A percentile compares a stretch with the other conserved stretches of the same genome.
Evolutionary conservation across 768 basidiomycete genomes (phyloP).

Genomic region (Trametes sanguinea): DNA sequence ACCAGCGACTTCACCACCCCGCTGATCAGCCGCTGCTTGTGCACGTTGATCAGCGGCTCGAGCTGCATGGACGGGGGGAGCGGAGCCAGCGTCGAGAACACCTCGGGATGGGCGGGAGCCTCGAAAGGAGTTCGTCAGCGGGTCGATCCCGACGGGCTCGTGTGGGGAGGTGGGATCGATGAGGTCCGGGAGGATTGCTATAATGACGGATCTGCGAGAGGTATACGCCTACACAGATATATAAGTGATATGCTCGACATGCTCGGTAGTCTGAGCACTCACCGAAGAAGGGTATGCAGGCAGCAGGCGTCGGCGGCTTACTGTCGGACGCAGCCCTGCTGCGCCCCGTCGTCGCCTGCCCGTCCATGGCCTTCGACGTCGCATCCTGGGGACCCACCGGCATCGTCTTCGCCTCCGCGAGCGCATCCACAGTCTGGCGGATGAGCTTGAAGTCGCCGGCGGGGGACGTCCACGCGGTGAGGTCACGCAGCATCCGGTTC

Average conservation of each 20-base stretch:
- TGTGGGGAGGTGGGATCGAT: conserved; percentile 83
- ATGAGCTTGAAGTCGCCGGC: conserved; percentile 76
- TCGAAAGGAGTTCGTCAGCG: conserved; percentile 63
- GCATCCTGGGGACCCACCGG: conserved; percentile 55
- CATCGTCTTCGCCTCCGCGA: conserved; percentile 66
- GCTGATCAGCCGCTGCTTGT: conserved; percentile 84
- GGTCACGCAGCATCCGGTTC: conserved; percentile 67
- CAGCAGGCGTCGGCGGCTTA: conserved; percentile 45
- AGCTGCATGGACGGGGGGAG: conserved; percentile 78
- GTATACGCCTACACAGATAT: too few species aligned
- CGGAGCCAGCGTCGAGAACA: conserved; percentile 70
- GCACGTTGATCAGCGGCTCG: conserved; percentile 85
- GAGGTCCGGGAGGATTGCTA: conserved; percentile 70
- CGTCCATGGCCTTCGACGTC: conserved; percentile 49
- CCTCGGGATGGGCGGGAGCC: conserved; percentile 73
- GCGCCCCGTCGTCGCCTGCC: conserved; percentile 35
- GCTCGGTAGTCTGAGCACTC: conserved; percentile 16
- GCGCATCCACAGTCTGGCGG: conserved; percentile 60
- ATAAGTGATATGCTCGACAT: too few species aligned
- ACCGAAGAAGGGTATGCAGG: conserved; percentile 87
- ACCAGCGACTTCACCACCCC: conserved; percentile 79
- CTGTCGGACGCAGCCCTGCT: conserved; percentile 41
- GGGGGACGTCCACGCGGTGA: conserved; percentile 65
- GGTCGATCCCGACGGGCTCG: conserved; percentile 65
- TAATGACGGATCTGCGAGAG: conserved; percentile 68